Conservation (phyloP, 2,329 filamentous ascomycete genomes). For the Aspergillus vadensis region DNA sequence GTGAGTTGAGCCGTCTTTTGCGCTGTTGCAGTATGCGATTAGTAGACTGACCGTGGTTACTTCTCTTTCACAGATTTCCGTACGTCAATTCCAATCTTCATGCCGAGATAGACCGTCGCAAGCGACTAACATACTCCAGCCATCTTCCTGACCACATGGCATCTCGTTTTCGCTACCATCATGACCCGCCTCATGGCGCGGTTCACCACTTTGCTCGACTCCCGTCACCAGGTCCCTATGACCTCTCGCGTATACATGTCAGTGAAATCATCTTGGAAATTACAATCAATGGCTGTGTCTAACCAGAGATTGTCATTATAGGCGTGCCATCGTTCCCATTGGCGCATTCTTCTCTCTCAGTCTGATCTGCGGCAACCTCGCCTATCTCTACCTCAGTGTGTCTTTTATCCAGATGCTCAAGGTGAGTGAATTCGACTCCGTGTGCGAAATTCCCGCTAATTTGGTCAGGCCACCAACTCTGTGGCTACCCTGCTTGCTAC, state of each 20-base stretch:
- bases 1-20: constrained; percentile 52
- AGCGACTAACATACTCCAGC: constrained; percentile 30
- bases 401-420: constrained; percentile 99
- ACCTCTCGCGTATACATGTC: constrained; percentile 80
- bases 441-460: constrained; percentile 19
- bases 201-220: constrained; percentile 85
- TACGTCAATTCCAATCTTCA: constrained; percentile 30
- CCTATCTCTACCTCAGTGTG: constrained; percentile 92
- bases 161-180: constrained; percentile 84
- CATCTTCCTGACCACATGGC: constrained; percentile 84
- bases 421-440: constrained; percentile 52
- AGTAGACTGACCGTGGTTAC: constrained; percentile 13
- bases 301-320: constrained; percentile 5
- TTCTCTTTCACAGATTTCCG: constrained; percentile 43
- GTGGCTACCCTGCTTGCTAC: constrained; percentile 87
- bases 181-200: constrained; percentile 92
- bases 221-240: constrained; percentile 95
- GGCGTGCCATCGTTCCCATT: constrained; percentile 86
- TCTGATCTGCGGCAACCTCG: constrained; percentile 94
- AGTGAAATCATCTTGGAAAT: constrained; percentile 9
- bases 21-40: background rate
- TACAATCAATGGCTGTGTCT: background rate
- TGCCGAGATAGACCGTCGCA: background rate
- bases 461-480: constrained; percentile 76
- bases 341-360: constrained; percentile 94